Evolutionary conservation across 2,329 filamentous ascomycete species (phyloP), one percentile per base, ranked within the genome.

Genomic region (Aspergillus proliferans): DNA sequence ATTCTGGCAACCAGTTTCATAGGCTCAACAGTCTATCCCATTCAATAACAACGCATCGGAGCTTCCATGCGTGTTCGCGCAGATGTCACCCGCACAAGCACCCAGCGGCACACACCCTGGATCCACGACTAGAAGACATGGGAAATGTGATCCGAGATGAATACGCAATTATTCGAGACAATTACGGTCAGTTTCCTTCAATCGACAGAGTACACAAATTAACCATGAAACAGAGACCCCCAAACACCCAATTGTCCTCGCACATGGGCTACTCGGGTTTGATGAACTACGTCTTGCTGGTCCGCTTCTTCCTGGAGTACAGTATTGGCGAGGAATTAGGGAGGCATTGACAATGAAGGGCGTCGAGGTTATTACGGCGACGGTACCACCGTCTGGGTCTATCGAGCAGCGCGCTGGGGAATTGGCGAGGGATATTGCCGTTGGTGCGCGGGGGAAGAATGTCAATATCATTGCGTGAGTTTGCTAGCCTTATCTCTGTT

Each of bases 221-320:
- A 5, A 30, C 9, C 10, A 30, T 30, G 26, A 5, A 28, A 9
- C 40, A 71, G 66, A 66, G 45, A 65, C 69, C 7, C 78, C 75
- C 39, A 78, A 79, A 59, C 63, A 83, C 57, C 79, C 81, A 2
- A 76, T 85, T 46, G 76, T 85, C 44, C 77, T 85, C 8, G 82
- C 82, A 4, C 82, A 85, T 65, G 82, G 82, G n/a, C 71, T 85
- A 9, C 68, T 85, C 18, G 82, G 82, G n/a, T 85, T 85, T 62
- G 79, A 83, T 55, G 80, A 84, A 60, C 63, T 84, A 8, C 78
- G 73, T 14, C 68, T 82, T 4, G 78, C 73, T 2, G 80, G 81
- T 1, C 64, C 66, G 10, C 68, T 71, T 34, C 63, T 83, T 5
- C 82, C 81, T 0, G 78, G 79, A 0, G 71, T 85, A 19, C 76